Base-by-base conservation (phyloP, 202 grass and related monocot species). In the Setaria viridis region DNA sequence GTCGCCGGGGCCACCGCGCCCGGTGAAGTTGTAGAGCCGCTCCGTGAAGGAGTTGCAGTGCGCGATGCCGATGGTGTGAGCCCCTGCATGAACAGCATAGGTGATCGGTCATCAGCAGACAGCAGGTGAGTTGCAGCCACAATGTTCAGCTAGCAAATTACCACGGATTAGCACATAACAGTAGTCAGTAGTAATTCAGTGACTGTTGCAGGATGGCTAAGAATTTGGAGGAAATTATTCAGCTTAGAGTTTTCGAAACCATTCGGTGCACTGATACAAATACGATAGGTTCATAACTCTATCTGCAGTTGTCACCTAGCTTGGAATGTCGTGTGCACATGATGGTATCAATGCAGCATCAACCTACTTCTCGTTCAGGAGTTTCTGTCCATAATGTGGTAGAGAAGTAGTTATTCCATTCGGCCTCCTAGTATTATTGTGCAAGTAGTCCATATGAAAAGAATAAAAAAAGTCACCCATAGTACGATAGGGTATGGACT, bases 21-120 rank as follows among this genome's bases (percentile, higher is more conserved):
- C 96, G 9, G 96, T 94, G 85, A 99, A 99, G 86, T 99, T 96
- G 85, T 96, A 96, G 3, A 99, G 88, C 0, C 96, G 88, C 33
- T 91, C 15, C 42, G n/a, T 83, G 86, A 99, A 92, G 43, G 50
- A 88, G 54, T 77, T 35, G 82, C 93, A 96, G 90, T 94, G 93
- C 2, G 63, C 67, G 30, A 99, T 91, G 79, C 97, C 97, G 63
- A 99, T 96, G 10, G 97, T 94, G 92, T 96, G 97, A 56, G 88
- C 92, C 20, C 97, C 97, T 99, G 83, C 9, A 21, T 35, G 9
- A 2, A 9, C 45, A 47, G 25, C 9, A 41, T 6, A 15, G 10
- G 7, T 56, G 45, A 34, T 32, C 8, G 39, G 2, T 66, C 16
- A 83, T 34, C 8, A 19, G 11, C 55, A 19, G 17, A 6, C 1